Percentiles rank a stretch among this genome's conserved stretches.
Conservation (phyloP, 371 early-diverging fungal genomes). For the Apophysomyces trapeziformis region DNA sequence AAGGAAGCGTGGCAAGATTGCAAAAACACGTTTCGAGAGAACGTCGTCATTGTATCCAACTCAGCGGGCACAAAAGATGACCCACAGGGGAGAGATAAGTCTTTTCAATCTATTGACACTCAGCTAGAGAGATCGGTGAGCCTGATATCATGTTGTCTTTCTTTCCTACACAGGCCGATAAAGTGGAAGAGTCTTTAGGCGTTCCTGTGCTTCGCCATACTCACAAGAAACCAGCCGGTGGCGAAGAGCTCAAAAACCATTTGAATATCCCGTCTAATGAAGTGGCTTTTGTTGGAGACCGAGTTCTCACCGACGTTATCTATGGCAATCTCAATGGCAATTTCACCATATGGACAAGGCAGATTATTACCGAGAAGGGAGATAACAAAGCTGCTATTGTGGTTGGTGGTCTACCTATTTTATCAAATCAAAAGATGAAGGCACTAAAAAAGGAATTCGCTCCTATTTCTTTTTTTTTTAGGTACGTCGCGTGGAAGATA, state of each 20-base stretch:
- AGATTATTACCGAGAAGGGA: constrained; percentile 75
- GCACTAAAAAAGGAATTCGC: no score
- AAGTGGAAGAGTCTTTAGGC: constrained; percentile 49
- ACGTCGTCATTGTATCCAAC: constrained; percentile 88
- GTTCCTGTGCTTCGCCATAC: constrained; percentile 66
- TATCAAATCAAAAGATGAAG: no score
- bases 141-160: constrained; percentile 6
- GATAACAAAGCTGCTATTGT: constrained; percentile 80
- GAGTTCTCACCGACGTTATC: constrained; percentile 86
- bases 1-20: constrained; percentile 75
- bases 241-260: constrained; percentile 50
- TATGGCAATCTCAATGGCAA: constrained; percentile 84
- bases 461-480: constrained; percentile 12
- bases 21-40: constrained; percentile 60
- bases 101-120: not conserved
- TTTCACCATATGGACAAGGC: constrained; percentile 69
- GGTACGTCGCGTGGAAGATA: constrained; percentile 59
- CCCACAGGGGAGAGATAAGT: constrained; percentile 54
- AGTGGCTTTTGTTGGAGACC: constrained; percentile 87
- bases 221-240: constrained; percentile 85
- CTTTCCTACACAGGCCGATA: constrained; percentile 39
- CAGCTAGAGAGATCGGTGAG: not conserved
- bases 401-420: constrained; percentile 33
- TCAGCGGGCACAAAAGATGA: constrained; percentile 92
- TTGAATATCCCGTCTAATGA: constrained; percentile 35